Evolutionary conservation across 2,329 filamentous ascomycete species (phyloP), one percentile per base, ranked within the genome.

Genomic region (Colletotrichum sp.): DNA sequence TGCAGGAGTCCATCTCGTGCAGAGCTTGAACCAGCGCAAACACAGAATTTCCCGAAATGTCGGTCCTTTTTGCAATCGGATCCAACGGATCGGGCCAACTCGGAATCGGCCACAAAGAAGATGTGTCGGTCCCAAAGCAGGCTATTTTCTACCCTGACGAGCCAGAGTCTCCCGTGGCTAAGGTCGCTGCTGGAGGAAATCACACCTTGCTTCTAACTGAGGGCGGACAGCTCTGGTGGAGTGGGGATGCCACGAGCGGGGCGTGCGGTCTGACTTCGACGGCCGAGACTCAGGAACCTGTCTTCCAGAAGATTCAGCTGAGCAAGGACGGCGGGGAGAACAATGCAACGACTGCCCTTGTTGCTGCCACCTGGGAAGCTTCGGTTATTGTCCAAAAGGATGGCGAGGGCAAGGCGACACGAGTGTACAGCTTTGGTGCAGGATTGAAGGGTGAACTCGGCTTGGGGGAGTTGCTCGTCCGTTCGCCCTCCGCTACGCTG

Each of bases 291-390:
- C 79, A 81, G 36, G 78, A 79, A 21, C 80, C 85, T 5, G 82
- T 85, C 13, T 89, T 91, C 74, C 85, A 84, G 71, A 79, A 85
- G 39, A 73, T 86, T 15, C 80, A 83, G 16, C 81, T 88, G n/a
- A 79, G 80, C 34, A 83, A 79, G 62, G 79, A 84, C 9, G 80
- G 77, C n/a, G 10, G 44, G 34, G 70, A 62, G 26, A 76, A 78
- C 2, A 79, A 86, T 49, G 85, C 80, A 78, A 75, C 78, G 13
- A 67, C 52, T 16, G 75, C 84, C 71, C 85, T 89, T 64, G 87
- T 94, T 65, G 92, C 94, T 9, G 95, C 95, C 5, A 95, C 94
- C 0, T 98, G 96, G 96, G 93, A 94, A 79, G 92, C 93, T 8
- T 94, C 93, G 0, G 87, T 95, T 24, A 84, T 95, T 55, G 90